phyloP scores from a whole-genome alignment of 148 eudicot species.

The Dianthus caryophyllus region DNA sequence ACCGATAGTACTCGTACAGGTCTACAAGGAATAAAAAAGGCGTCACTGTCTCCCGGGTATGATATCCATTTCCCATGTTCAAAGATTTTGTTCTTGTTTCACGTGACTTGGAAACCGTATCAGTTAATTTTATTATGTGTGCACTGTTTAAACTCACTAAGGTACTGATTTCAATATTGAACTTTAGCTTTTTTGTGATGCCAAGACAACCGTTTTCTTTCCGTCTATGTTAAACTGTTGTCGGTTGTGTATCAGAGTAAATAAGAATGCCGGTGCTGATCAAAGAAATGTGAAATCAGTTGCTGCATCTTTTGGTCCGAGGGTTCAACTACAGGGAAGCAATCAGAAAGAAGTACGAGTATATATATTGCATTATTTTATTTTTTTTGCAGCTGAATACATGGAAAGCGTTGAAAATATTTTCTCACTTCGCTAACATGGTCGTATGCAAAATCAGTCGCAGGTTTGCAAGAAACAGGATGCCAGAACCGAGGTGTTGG shows the following conservation, averaged over 20 bases:
- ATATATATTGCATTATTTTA: neutral
- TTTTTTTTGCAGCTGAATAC: too few relatives aligned
- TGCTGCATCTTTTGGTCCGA: constrained; percentile 43
- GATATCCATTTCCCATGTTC: constrained; percentile 7
- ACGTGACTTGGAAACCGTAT: neutral
- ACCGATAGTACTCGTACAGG: constrained; percentile 39
- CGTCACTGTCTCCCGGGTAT: constrained; percentile 45
- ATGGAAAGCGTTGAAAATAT: neutral
- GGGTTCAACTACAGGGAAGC: constrained; percentile 48
- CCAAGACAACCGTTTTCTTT: too few relatives aligned
- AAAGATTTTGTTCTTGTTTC: neutral
- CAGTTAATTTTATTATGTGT: neutral
- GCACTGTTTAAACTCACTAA: neutral
- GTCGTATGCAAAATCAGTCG: constrained; percentile 2
- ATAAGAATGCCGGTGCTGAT: constrained; percentile 27
- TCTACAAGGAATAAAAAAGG: constrained; percentile 46
- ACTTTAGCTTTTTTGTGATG: too few relatives aligned
- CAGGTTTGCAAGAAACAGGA: constrained; percentile 47
- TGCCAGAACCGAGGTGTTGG: constrained; percentile 39
- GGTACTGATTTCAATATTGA: neutral
- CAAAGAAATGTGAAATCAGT: constrained; percentile 38
- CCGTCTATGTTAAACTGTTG: neutral
- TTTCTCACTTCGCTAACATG: neutral
- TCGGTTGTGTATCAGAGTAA: constrained; percentile 34
- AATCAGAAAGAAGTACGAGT: constrained; percentile 51